Base-by-base conservation (phyloP, 2,329 filamentous ascomycete species). In the Colletotrichum caudatum region DNA sequence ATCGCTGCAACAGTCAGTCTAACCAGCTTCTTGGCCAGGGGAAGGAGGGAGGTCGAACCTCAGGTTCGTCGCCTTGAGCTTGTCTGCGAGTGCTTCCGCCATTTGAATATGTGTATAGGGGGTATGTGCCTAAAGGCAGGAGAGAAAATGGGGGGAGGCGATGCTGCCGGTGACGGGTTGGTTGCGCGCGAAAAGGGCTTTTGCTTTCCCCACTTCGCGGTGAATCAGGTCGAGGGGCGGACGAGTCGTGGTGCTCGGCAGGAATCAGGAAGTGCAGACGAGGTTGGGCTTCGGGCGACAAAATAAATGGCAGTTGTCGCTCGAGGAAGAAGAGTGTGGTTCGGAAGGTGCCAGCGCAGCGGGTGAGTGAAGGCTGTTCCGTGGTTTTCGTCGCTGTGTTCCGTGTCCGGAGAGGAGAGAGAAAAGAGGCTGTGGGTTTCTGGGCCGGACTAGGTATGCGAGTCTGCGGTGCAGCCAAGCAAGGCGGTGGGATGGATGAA, bases 81-180 rank as follows among this genome's bases (percentile, higher is more conserved):
- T 81, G 71, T 85, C 82, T 80, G 80, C 81, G 76, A 85, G 78
- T 78, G 83, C 81, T 77, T 84, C 83, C 76, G 83, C 79, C 83
- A 85, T 85, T 69, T 69, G 66, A 54, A 66, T 56, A 12, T 72
- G 51, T 67, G 58, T 41, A 50, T 71, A 14, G 58, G 39, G 58
- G 23, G 7, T 63, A 67, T 64, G 50, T 66, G 69, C 69, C 69
- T 68, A 48, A 18, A 59, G 69, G 69, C 64, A 57, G 53, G 11
- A 46, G 11, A 46, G 51, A 41, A 29, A 41, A 50, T n/a, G 8
- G 7, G 20, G 20, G 44, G 44, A 48, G 53, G 48, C 50, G 58
- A 51, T 68, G 51, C 69, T 23, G 64, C 50, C 39, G 60, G 61
- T 57, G 54, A 72, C 20, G 29, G 69, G 69, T 29, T 51, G 57